Evolutionary conservation across 2,329 filamentous ascomycete species (phyloP).

Genomic region (Sclerotinia subarctica): DNA sequence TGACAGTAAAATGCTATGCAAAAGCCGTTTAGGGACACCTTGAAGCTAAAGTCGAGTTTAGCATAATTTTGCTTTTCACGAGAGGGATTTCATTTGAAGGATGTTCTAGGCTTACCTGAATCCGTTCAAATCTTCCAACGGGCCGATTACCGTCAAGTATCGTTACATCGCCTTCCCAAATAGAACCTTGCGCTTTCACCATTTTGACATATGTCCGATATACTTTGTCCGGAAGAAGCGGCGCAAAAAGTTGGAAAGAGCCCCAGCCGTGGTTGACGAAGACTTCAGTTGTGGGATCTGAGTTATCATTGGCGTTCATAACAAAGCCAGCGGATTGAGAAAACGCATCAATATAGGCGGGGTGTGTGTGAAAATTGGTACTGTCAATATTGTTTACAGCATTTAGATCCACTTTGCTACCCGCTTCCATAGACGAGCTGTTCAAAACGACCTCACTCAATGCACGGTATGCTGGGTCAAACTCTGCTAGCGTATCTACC

Average conservation of each 20-base stretch:
- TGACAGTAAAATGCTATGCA: too few species aligned
- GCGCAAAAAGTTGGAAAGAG: not conserved
- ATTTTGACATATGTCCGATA: slow-evolving; percentile 12
- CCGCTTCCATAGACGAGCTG: not conserved
- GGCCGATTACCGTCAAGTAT: not conserved
- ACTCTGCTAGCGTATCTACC: too few species aligned
- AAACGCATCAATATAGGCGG: slow-evolving; percentile 1
- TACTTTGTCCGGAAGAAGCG: not conserved
- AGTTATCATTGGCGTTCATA: slow-evolving; percentile 11
- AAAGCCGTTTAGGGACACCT: too few species aligned
- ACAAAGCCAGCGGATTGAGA: slow-evolving; percentile 13
- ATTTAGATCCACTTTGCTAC: too few species aligned
- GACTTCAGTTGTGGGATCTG: not conserved
- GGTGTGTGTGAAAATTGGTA: not conserved
- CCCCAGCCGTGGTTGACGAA: slow-evolving; percentile 15
- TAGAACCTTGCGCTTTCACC: slow-evolving; percentile 3
- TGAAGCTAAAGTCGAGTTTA: too few species aligned
- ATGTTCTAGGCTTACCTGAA: too few species aligned
- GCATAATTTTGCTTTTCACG: too few species aligned
- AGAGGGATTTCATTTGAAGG: too few species aligned
- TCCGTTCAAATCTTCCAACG: slow-evolving; percentile 1
- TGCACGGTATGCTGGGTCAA: too few species aligned
- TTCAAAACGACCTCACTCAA: not conserved
- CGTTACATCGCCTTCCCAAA: not conserved
- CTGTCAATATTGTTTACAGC: not conserved